Evolutionary conservation across 129 eudicot genomes (phyloP).

Genomic region (Solidago caesia): DNA sequence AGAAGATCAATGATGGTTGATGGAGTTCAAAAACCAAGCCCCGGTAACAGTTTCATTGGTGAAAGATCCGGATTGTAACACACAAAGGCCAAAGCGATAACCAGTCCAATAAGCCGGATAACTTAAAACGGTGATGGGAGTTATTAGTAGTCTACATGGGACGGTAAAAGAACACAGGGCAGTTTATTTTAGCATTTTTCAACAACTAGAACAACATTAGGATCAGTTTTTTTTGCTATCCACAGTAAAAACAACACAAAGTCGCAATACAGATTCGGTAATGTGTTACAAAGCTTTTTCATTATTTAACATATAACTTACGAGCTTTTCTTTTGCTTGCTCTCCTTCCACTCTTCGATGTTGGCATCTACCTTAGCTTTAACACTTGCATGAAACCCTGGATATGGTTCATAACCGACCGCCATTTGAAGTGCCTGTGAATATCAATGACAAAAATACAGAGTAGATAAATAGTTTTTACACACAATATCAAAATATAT

Average conservation of each 20-base stretch:
- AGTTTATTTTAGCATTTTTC: not conserved
- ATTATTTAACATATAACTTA: conserved; percentile 23
- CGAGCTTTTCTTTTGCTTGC: conserved; percentile 60
- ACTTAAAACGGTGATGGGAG: not conserved
- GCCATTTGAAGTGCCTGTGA: conserved; percentile 65
- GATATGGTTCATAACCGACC: conserved; percentile 80
- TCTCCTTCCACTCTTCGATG: conserved; percentile 78
- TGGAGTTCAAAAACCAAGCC: conserved; percentile 44
- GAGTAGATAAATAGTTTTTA: not conserved
- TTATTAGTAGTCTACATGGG: not conserved
- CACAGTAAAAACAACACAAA: conserved; percentile 4
- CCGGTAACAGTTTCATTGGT: conserved; percentile 47
- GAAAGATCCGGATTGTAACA: not conserved
- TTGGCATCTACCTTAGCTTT: conserved; percentile 65
- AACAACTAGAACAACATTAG: not conserved
- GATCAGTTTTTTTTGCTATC: not conserved
- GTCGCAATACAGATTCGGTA: not conserved
- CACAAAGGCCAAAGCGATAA: not conserved
- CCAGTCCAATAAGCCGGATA: too few relatives aligned
- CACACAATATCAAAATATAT: not conserved
- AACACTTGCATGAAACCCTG: conserved; percentile 76
- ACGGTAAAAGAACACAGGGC: too few relatives aligned
- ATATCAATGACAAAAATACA: conserved; percentile 1
- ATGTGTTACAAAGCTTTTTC: conserved; percentile 9
- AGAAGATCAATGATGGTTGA: conserved; percentile 37